Evolutionary conservation across 1,284 basidiomycete genomes (phyloP).

Genomic region (Pyrrhoderma noxium): DNA sequence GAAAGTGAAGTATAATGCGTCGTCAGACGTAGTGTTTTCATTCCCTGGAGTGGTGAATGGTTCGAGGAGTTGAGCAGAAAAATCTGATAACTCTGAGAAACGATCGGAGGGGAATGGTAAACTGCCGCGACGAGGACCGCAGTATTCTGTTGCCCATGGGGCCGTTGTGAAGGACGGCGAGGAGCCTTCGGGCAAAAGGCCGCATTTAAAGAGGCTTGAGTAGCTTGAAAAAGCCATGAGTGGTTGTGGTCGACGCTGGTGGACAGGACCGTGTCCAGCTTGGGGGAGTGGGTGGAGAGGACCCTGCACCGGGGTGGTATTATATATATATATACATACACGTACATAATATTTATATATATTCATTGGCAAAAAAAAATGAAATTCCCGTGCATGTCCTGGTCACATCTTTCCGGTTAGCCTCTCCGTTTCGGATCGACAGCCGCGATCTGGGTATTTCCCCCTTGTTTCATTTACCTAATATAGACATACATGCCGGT

Average conservation of each 20-base stretch:
- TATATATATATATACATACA: not conserved
- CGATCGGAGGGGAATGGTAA: conserved; percentile 37
- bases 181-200: conserved; percentile 35
- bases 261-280: no score
- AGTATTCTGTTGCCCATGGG: conserved; percentile 25
- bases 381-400: no score
- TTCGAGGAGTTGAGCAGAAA: conserved; percentile 22
- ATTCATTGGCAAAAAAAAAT: not conserved
- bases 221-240: conserved; percentile 25
- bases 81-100: conserved; percentile 11
- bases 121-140: conserved; percentile 31
- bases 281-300: no score
- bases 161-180: conserved; percentile 28
- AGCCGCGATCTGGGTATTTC: no score
- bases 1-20: conserved; percentile 44
- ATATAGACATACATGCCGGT: no score
- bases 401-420: no score
- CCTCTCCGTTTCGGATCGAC: no score
- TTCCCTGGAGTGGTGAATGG: conserved; percentile 26
- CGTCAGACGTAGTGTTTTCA: conserved; percentile 25
- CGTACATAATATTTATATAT: no score
- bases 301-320: not conserved
- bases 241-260: no score
- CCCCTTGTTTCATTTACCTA: no score
- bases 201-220: conserved; percentile 56